A percentile compares a stretch with the other conserved stretches of the same genome.
These are phyloP conservation scores for Geosmithia flava DNA, from an alignment of 2,329 filamentous ascomycete genomes.

Conservation along the genomic window DNA sequence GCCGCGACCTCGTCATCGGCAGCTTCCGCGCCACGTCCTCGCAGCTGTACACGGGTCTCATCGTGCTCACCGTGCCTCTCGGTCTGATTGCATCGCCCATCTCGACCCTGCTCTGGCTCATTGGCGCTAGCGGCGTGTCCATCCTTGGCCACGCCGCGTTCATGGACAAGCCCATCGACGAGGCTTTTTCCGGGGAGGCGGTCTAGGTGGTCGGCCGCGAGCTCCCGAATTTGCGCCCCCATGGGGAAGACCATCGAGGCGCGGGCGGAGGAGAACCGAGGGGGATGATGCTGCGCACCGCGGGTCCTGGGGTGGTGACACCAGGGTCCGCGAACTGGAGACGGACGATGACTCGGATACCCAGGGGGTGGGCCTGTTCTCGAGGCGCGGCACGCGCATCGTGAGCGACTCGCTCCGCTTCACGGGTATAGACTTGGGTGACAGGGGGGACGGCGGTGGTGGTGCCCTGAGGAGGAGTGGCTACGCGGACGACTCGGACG, in stretches of 20 bases:
- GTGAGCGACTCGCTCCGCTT: constrained; percentile 48
- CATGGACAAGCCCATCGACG: constrained; percentile 98
- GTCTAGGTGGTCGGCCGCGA: constrained; percentile 99
- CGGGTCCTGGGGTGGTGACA: constrained; percentile 19
- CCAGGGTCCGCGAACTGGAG: constrained; percentile 54
- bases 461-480: constrained; percentile 5
- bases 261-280: constrained; percentile 53
- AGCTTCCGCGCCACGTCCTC: constrained; percentile 73
- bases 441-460: constrained; percentile 22
- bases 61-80: constrained; percentile 73
- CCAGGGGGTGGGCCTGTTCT: constrained; percentile 39
- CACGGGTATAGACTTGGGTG: constrained; percentile 45
- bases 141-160: constrained; percentile 91
- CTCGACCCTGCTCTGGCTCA: constrained; percentile 80
- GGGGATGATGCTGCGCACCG: constrained; percentile 28
- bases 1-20: constrained; percentile 78
- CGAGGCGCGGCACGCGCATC: constrained; percentile 34
- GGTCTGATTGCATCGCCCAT: constrained; percentile 79
- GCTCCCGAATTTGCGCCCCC: constrained; percentile 87
- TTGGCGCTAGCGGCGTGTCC: constrained; percentile 86
- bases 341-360: constrained; percentile 42
- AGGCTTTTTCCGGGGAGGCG: constrained; percentile 99
- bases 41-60: constrained; percentile 84
- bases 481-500: not conserved
- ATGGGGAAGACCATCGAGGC: constrained; percentile 99